Percentiles rank a stretch among this genome's conserved stretches.
Conservation (phyloP, 768 basidiomycete genomes). For the Tricholoma furcatifolium region DNA sequence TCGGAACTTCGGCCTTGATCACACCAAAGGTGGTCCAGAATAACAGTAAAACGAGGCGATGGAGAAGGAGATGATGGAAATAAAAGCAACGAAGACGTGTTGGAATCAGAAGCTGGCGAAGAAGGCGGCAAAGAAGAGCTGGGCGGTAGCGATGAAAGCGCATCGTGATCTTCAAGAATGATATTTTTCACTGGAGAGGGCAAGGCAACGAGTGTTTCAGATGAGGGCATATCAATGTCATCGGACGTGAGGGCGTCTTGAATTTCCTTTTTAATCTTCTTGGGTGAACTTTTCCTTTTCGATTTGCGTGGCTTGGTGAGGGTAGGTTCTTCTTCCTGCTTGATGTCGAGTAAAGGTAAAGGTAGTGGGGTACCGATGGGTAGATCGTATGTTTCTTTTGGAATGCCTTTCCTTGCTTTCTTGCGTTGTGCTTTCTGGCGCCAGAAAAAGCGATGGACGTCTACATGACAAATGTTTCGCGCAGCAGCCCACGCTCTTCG, state of each 20-base stretch:
- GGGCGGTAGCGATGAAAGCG: conserved; percentile 8
- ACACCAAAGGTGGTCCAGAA: conserved; percentile 1
- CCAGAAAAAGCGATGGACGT: conserved; percentile 39
- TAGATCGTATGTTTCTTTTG: conserved; percentile 38
- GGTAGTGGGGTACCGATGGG: conserved; percentile 30
- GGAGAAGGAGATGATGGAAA: neutral
- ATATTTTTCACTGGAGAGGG: conserved; percentile 1
- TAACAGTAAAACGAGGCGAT: neutral
- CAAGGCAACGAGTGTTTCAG: conserved; percentile 11
- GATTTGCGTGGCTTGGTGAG: neutral
- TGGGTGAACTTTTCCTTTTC: neutral
- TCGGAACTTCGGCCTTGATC: neutral
- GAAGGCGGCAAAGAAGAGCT: conserved; percentile 6
- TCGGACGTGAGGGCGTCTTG: neutral
- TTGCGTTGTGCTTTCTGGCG: conserved; percentile 29
- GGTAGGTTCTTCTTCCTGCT: neutral
- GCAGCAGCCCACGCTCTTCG: conserved; percentile 39
- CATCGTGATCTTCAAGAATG: neutral
- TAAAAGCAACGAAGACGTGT: neutral
- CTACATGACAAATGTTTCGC: conserved; percentile 30
- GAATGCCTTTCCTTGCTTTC: conserved; percentile 21
- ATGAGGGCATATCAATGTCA: conserved; percentile 1
- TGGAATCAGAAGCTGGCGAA: neutral
- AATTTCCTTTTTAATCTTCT: neutral
- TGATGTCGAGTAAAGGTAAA: conserved; percentile 17